Base-by-base conservation (phyloP, 768 basidiomycete genomes). In the Lactifluus hygrophoroides region DNA sequence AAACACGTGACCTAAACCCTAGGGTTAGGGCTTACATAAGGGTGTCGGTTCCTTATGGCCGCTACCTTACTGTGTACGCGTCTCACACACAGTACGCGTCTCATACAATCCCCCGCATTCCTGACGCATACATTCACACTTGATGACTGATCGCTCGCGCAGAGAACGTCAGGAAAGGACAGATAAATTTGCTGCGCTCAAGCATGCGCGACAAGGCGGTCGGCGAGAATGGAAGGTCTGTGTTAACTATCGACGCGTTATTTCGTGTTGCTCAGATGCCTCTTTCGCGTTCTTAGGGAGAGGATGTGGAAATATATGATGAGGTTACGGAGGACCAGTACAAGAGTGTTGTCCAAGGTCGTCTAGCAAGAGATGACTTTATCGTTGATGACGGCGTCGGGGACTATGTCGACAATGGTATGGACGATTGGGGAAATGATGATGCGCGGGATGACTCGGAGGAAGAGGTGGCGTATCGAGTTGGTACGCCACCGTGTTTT, bases 351-450 rank as follows among this genome's bases (percentile, higher is more conserved):
- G 96, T 99, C 5, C 80, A 80, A 55, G 84, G 85, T 1, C 79
- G 96, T 17, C 77, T 96, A 7, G 85, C 89, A 58, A 75, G 76
- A 64, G 93, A 97, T 63, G 96, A 99, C 70, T 99, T 99, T 61
- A 90, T 98, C 19, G 86, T 88, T 37, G 96, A 98, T 67, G 96
- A 98, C 73, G 93, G 93, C 27, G 80, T 87, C 0, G 80, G 77
- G 14, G 96, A 92, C 5, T 98, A 99, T 66, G 85, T 87, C 69
- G 96, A 99, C 74, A 91, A 96, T 68, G 96, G 96, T 5, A 86
- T 93, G 84, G 96, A 98, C 58, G 94, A 95, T 67, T 97, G 91
- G 86, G 81, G 80, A 32, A 80, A 78, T 27, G 76, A 79, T 47
- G 78, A 80, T n/a, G 80, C 78, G 28, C 77, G 79, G 7, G 80